Evolutionary conservation across 192 early-diverging fungal species (phyloP).

Genomic region (Thoreauomyces humboldtii): DNA sequence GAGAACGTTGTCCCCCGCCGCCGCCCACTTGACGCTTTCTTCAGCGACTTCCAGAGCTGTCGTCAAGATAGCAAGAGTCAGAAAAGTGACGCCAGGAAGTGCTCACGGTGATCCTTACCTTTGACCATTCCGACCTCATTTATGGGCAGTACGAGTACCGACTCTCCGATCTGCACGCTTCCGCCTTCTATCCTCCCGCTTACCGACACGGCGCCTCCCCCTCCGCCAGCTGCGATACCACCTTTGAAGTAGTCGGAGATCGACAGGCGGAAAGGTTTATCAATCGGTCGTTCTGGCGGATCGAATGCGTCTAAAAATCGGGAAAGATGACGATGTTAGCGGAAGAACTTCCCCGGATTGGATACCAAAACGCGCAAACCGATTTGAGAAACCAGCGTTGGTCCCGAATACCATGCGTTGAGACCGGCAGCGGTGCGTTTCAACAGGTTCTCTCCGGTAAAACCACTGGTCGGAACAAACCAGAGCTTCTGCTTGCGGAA

Average conservation of each 20-base stretch:
- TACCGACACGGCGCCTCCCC: conserved; percentile 67
- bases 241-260: conserved; percentile 92
- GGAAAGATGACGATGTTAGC: no score
- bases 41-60: conserved; percentile 73
- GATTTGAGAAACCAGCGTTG: conserved; percentile 70
- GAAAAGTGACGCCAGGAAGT: no score
- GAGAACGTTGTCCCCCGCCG: conserved; percentile 86
- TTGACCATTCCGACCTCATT: conserved; percentile 73
- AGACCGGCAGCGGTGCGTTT: conserved; percentile 44
- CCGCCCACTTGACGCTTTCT: conserved; percentile 79
- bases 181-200: conserved; percentile 87
- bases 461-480: conserved; percentile 91
- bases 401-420: conserved; percentile 75
- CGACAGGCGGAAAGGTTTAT: conserved; percentile 80
- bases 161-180: conserved; percentile 82
- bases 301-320: conserved; percentile 71
- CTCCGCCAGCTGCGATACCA: conserved; percentile 57
- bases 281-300: conserved; percentile 70
- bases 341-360: neutral
- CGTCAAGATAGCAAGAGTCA: no score
- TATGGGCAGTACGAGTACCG: conserved; percentile 78
- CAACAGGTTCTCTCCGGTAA: conserved; percentile 84
- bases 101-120: conserved; percentile 48
- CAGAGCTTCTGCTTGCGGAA: conserved; percentile 71
- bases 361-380: conserved; percentile 40